phyloP scores from a whole-genome alignment of 148 eudicot species.

The Rhododendron griersonianum region DNA sequence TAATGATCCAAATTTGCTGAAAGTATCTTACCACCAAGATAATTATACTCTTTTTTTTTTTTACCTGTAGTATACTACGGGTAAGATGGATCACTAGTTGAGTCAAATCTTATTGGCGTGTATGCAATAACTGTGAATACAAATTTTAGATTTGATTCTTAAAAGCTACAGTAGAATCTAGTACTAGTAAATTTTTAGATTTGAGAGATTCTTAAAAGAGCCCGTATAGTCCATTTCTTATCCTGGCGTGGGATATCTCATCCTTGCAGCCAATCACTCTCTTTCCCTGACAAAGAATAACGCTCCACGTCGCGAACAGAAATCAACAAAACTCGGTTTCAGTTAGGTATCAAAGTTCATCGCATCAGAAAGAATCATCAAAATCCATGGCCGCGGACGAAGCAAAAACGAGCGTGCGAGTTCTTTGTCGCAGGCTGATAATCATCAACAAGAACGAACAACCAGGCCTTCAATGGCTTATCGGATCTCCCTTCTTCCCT shows the following conservation, averaged over 20 bases:
- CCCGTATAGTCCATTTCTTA: neutral
- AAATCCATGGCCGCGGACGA: conserved; percentile 22
- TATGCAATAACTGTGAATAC: too few species aligned
- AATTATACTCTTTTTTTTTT: too few species aligned
- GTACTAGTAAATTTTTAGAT: too few species aligned
- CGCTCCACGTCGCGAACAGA: too few species aligned
- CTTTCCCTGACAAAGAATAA: neutral
- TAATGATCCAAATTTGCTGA: too few species aligned
- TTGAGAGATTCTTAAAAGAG: too few species aligned
- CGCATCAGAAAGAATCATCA: neutral
- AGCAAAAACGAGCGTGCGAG: conserved; percentile 21
- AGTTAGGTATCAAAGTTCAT: neutral
- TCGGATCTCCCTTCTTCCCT: conserved; percentile 72
- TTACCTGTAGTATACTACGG: too few species aligned
- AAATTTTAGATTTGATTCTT: too few species aligned
- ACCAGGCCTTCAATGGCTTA: conserved; percentile 70
- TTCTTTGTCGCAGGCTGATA: conserved; percentile 45
- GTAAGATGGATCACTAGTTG: too few species aligned
- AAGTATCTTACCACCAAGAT: too few species aligned
- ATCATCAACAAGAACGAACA: conserved; percentile 15
- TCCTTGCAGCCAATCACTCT: neutral
- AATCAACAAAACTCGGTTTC: neutral
- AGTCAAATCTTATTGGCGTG: too few species aligned
- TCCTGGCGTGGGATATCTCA: neutral
- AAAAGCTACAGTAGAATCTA: too few species aligned